Conservation (phyloP, 495 filamentous ascomycete genomes). For the Aspergillus incahuasiensis region DNA sequence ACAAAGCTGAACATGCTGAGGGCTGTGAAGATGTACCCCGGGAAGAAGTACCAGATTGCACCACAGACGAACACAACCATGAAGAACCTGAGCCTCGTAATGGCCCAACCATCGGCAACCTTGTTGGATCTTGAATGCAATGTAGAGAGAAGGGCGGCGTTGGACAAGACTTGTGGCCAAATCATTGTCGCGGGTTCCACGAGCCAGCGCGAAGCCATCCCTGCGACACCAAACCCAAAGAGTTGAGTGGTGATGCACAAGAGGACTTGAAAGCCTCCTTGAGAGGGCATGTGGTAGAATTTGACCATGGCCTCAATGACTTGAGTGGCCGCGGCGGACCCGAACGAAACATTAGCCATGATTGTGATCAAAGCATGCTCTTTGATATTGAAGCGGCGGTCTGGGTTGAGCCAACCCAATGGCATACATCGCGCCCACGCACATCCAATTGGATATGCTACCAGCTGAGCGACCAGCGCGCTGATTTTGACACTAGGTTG, state of each 20-base stretch:
- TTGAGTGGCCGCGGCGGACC: constrained; percentile 65
- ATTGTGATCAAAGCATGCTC: constrained; percentile 74
- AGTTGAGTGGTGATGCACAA: constrained; percentile 66
- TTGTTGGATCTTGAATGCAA: constrained; percentile 79
- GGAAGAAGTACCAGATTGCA: constrained; percentile 77
- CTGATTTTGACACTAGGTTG: constrained; percentile 58
- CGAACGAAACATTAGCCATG: constrained; percentile 60
- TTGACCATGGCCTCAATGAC: constrained; percentile 61
- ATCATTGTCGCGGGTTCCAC: constrained; percentile 82
- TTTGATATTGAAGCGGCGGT: constrained; percentile 73
- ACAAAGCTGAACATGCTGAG: constrained; percentile 87
- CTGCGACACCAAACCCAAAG: constrained; percentile 70
- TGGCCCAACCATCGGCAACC: constrained; percentile 76
- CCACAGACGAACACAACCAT: constrained; percentile 60
- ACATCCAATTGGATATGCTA: constrained; percentile 66
- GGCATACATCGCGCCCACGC: constrained; percentile 56
- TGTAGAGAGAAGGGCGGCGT: constrained; percentile 80
- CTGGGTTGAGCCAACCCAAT: constrained; percentile 55
- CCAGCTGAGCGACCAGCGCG: constrained; percentile 62
- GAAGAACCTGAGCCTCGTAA: constrained; percentile 81
- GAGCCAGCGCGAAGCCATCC: constrained; percentile 53
- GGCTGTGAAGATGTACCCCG: constrained; percentile 78
- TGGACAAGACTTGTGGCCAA: constrained; percentile 85
- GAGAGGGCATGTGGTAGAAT: constrained; percentile 65
- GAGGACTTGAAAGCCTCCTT: constrained; percentile 64